Evolutionary conservation across 139 green algal species (phyloP).

Genomic region (Chlorella sp.): DNA sequence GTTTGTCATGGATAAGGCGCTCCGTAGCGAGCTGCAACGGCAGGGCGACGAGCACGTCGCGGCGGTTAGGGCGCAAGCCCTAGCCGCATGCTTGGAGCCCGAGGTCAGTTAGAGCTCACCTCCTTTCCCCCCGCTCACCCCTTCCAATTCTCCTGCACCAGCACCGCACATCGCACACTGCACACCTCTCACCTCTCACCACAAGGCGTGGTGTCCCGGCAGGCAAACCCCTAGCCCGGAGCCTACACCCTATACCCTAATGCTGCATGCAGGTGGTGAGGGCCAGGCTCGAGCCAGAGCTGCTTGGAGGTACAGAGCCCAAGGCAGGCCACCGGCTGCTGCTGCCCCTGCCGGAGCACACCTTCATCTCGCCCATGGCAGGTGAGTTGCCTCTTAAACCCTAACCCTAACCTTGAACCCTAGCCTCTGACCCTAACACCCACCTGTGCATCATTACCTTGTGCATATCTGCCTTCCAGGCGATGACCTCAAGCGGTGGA

Average conservation of each 20-base stretch:
- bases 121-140: too few species aligned
- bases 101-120: too few species aligned
- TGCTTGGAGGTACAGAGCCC: not conserved
- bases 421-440: too few species aligned
- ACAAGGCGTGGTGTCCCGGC: too few species aligned
- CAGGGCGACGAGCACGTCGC: not conserved
- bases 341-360: not conserved
- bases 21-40: not conserved
- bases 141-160: too few species aligned
- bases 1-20: not conserved
- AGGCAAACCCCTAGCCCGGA: too few species aligned
- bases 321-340: not conserved
- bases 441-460: too few species aligned
- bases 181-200: too few species aligned
- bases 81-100: not conserved
- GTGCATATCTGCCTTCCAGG: not conserved
- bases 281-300: not conserved
- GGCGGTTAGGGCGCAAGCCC: not conserved
- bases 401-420: too few species aligned
- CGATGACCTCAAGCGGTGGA: not conserved
- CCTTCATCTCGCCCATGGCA: not conserved
- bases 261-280: not conserved
- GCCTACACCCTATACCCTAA: too few species aligned
- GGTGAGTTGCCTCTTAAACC: too few species aligned
- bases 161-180: too few species aligned